These are phyloP conservation scores for Syncephalastrum sp. DNA, from an alignment of 371 early-diverging fungal species.

Conservation along the genomic window DNA sequence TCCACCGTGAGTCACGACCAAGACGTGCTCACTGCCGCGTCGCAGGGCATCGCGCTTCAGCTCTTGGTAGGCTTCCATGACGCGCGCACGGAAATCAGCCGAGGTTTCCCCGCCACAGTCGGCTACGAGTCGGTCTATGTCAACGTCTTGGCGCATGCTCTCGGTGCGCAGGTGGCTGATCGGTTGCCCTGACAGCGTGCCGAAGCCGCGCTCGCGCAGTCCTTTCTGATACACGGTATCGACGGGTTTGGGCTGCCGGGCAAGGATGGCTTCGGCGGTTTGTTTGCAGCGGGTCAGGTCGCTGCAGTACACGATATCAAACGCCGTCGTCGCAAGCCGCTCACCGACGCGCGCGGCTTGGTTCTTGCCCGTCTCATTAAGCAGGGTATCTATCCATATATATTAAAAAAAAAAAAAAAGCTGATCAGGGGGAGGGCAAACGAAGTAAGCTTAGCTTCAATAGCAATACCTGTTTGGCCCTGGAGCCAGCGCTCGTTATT, in stretches of 20 bases:
- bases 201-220: constrained; percentile 39
- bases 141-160: constrained; percentile 3
- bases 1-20: constrained; percentile 47
- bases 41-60: constrained; percentile 22
- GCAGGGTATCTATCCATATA: constrained; percentile 27
- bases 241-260: constrained; percentile 15
- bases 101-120: constrained; percentile 29
- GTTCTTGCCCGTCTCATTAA: constrained; percentile 28
- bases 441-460: too few species aligned
- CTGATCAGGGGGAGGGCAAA: too few species aligned
- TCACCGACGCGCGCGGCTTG: constrained; percentile 37
- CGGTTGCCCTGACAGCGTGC: constrained; percentile 23
- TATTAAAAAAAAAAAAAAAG: too few species aligned
- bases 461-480: constrained; percentile 35
- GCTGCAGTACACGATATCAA: constrained; percentile 36
- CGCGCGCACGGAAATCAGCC: constrained; percentile 17
- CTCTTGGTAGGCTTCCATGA: constrained; percentile 19
- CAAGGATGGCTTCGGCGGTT: constrained; percentile 29
- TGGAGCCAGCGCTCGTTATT: constrained; percentile 43
- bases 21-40: constrained; percentile 16
- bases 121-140: constrained; percentile 14
- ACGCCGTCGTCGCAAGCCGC: constrained; percentile 20
- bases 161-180: constrained; percentile 12
- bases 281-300: constrained; percentile 40
- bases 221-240: constrained; percentile 15